Evolutionary conservation across 805 yeast species (phyloP), one percentile per base, ranked within the genome.

Genomic region (Candida incommunis): DNA sequence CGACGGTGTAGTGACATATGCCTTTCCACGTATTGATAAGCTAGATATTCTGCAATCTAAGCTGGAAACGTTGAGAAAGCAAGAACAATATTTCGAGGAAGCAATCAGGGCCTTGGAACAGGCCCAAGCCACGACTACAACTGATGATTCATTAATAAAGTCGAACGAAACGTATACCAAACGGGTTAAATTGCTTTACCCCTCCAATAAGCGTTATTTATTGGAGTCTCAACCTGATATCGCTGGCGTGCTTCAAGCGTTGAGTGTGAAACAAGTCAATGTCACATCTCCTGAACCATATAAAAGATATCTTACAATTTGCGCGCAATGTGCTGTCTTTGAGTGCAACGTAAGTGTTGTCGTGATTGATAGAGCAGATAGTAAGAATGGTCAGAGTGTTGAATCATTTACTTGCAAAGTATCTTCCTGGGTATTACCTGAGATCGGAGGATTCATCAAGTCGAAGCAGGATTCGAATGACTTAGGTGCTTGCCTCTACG

Each of bases 401-500:
- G 18, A 7, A 4, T 5, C 11, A n/a, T 31, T 31, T n/a, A 9
- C 37, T 5, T 31, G 37, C 20, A 31, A 11, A 5, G 37, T 31
- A 16, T 31, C 37, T 7, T 18, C 37, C 18, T 31, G 37, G 37
- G 37, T 31, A 5, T 5, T 11, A 31, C n/a, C 37, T n/a, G 37
- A 31, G n/a, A 31, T 31, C n/a, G 37, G 37, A 11, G 37, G 7
- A 7, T 31, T 31, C 37, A 31, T 31, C 18, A 7, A 18, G n/a
- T 31, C 37, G 18, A 31, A 31, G 13, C 18, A 31, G n/a, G 13
- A 7, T 5, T 5, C 7, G 7, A 31, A 31, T 7, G 37, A 31
- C n/a, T n/a, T 31, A 18, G 37, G 37, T 31, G 20, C 37, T 9
- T 31, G 37, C 37, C 37, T 31, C 18, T 31, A 31, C 37, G 37